Base-by-base conservation (phyloP, 2,329 filamentous ascomycete species). In the Fusarium sororula region DNA sequence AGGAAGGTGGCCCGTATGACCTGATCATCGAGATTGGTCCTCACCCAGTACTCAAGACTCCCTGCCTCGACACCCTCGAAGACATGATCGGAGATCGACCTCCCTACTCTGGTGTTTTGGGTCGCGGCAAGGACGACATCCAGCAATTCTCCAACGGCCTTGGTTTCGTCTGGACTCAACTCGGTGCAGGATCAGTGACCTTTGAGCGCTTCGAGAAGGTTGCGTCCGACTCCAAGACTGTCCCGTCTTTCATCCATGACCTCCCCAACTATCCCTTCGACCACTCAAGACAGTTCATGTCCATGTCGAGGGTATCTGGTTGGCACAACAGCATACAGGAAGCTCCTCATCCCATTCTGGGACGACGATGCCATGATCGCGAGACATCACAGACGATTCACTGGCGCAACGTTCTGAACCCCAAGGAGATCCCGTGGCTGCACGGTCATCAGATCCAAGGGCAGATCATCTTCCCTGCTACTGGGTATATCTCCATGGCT, bases 21-120 rank as follows among this genome's bases (percentile, higher is more conserved):
- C 47, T 68, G 3, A 28, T 44, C 11, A 10, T 68, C 3, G 65
- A 68, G 20, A 26, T 68, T 15, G 65, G 65, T 6, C 65, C 65
- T 22, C 65, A 68, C 10, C 30, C 65, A 28, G 62, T 55, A 0
- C 35, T 68, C 32, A 66, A 68, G 32, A 47, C 35, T 6, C 66
- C 66, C 50, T 32, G 39, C n/a, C 6, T 28, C 1, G 39, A 57
- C 5, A 47, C 60, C 0, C 1, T 63, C 0, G 32, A 53, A 14
- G 54, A 45, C 3, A 55, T 54, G 28, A 54, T 2, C 6, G 39
- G 32, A 37, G 17, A 26, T 1, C 13, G n/a, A 0, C 45, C 39
- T 8, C 17, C 53, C 4, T 68, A 68, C 20, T 22, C 61, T 7
- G 53, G 53, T 14, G 32, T 54, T 1, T 3, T 68, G 0, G 35